Evolutionary conservation across 768 basidiomycete species (phyloP).

Genomic region (Phlebiopsis flavidoalba): DNA sequence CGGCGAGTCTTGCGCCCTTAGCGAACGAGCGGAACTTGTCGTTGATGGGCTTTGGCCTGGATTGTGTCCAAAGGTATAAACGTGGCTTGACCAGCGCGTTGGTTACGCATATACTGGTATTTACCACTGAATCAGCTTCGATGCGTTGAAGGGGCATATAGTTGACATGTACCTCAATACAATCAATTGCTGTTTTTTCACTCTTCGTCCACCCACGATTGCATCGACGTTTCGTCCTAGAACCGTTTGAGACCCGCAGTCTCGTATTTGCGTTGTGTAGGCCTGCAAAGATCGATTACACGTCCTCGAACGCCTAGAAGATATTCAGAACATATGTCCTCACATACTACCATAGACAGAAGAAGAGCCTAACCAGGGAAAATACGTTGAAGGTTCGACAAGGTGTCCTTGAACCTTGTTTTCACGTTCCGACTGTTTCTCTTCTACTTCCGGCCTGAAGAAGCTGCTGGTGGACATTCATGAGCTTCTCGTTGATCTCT

Average conservation of each 20-base stretch:
- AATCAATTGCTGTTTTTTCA: conserved; percentile 96
- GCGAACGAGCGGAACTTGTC: conserved; percentile 93
- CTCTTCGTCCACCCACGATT: conserved; percentile 93
- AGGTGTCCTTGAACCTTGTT: conserved; percentile 76
- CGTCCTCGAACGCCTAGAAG: conserved; percentile 81
- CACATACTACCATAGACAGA: not conserved
- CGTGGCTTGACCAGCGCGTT: conserved; percentile 92
- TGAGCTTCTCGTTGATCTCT: conserved; percentile 89
- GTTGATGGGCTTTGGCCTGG: conserved; percentile 86
- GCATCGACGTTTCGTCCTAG: conserved; percentile 94
- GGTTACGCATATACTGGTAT: conserved; percentile 84
- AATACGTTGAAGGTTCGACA: conserved; percentile 77
- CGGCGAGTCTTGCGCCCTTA: conserved; percentile 60
- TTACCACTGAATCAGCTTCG: not conserved
- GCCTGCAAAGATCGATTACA: conserved; percentile 91
- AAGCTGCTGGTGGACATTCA: conserved; percentile 75
- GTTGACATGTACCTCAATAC: conserved; percentile 70
- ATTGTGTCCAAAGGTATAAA: conserved; percentile 99
- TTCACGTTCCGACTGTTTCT: conserved; percentile 84
- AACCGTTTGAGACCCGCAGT: conserved; percentile 81
- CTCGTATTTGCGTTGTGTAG: conserved; percentile 88
- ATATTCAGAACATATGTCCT: not conserved
- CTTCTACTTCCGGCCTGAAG: conserved; percentile 88
- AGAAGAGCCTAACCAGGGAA: conserved; percentile 65
- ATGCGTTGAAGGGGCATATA: not conserved